These are phyloP conservation scores for Pleurotus ostreatus DNA, from an alignment of 768 basidiomycete genomes.

Conservation along the genomic window DNA sequence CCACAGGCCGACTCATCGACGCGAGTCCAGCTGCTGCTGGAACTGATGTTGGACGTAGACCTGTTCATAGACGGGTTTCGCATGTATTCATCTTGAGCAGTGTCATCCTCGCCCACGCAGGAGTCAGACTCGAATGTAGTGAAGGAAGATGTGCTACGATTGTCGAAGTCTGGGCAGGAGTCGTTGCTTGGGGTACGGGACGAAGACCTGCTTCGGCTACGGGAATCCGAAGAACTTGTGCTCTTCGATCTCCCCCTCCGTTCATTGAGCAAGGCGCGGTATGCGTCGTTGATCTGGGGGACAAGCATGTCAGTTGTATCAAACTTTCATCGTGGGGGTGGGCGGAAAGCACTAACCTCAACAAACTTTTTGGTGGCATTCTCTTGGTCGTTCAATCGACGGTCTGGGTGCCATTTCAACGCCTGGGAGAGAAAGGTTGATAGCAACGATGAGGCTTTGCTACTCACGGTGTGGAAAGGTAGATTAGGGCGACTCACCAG, in stretches of 20 bases:
- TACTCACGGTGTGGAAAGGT: background rate
- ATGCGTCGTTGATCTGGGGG: constrained; percentile 45
- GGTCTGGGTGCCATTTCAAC: constrained; percentile 57
- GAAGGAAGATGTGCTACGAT: constrained; percentile 3
- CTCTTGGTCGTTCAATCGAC: constrained; percentile 41
- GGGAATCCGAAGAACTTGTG: background rate
- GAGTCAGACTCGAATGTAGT: constrained; percentile 6
- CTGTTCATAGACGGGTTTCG: constrained; percentile 5
- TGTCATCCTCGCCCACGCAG: constrained; percentile 2
- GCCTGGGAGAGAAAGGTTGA: constrained; percentile 28
- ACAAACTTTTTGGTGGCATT: constrained; percentile 46
- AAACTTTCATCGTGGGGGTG: background rate
- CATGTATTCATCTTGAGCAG: constrained; percentile 5
- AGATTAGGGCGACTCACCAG: constrained; percentile 31
- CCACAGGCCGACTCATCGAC: background rate
- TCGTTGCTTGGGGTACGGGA: constrained; percentile 6
- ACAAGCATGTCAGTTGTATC: background rate
- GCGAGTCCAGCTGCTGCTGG: constrained; percentile 3
- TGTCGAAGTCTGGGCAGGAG: constrained; percentile 3
- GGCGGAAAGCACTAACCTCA: constrained; percentile 29
- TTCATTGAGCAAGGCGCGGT: constrained; percentile 42
- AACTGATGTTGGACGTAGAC: background rate
- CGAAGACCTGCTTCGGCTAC: constrained; percentile 6
- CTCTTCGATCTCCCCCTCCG: constrained; percentile 28
- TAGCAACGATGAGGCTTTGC: background rate